These are phyloP conservation scores for Hygrocybe punicea DNA, from an alignment of 768 basidiomycete genomes.

Conservation along the genomic window DNA sequence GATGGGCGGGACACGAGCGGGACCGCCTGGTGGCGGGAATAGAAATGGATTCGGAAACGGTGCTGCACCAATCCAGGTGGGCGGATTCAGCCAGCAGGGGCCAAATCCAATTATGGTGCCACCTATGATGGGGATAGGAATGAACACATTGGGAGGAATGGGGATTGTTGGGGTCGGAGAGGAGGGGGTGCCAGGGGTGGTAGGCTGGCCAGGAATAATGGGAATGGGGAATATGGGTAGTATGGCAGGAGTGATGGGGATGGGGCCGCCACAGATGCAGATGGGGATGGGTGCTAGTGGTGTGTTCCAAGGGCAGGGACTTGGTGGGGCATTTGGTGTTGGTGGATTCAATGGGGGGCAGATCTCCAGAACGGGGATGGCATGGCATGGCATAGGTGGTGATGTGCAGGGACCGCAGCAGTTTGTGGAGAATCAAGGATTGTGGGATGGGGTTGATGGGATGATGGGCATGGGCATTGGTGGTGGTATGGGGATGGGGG, in stretches of 20 bases:
- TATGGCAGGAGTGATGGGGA: constrained; percentile 26
- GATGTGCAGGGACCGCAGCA: constrained; percentile 10
- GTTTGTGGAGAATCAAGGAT: constrained; percentile 43
- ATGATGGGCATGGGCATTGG: constrained; percentile 38
- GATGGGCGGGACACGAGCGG: constrained; percentile 9
- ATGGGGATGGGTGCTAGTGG: constrained; percentile 17
- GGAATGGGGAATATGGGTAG: constrained; percentile 20
- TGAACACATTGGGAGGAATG: constrained; percentile 9
- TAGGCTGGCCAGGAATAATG: constrained; percentile 19
- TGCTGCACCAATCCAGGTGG: constrained; percentile 19
- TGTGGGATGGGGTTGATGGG: constrained; percentile 34
- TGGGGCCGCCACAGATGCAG: constrained; percentile 9
- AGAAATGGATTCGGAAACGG: constrained; percentile 15
- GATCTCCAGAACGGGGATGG: not conserved
- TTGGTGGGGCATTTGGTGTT: constrained; percentile 4
- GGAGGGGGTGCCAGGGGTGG: constrained; percentile 8
- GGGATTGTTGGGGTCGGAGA: constrained; percentile 15
- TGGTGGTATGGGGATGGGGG: constrained; percentile 31
- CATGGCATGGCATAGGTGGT: not conserved
- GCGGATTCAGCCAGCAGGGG: constrained; percentile 20
- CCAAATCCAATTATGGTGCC: constrained; percentile 35
- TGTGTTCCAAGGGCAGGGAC: constrained; percentile 10
- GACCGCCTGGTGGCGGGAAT: constrained; percentile 12
- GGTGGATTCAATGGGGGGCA: not conserved
- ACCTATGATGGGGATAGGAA: constrained; percentile 30